Evolutionary conservation across 176 grass and related monocot genomes (phyloP), one percentile per base, ranked within the genome.

Genomic region (Musa acuminata): DNA sequence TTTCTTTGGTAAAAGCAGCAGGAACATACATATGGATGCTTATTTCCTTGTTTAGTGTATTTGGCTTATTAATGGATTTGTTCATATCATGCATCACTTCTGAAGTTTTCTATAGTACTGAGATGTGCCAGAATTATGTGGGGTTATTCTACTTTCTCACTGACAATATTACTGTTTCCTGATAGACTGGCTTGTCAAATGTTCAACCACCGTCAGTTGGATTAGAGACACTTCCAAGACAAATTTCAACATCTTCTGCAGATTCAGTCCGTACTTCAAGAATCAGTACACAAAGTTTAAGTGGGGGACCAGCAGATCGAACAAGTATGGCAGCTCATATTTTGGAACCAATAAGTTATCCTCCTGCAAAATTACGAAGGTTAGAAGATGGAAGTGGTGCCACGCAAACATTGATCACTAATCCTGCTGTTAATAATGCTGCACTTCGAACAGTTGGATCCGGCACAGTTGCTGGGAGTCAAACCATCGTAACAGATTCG

Each of bases 361-460:
- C 35, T 43, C 35, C 84, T 69, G 64, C 84, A 66, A 94, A 93
- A 60, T 82, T 85, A 51, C 83, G 80, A 66, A 94, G 81, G 81
- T 72, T 93, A 78, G 88, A 96, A 13, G 90, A 90, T 85, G 86
- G 76, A 66, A 89, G 67, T 53, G 62, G 84, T 20, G 71, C 71
- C 1, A 71, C 68, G 51, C 78, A 72, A 53, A 43, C 64, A 79
- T 83, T 78, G 49, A 69, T 72, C 78, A 87, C 75, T 67, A 83
- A 73, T 81, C 67, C 81, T 78, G 27, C 64, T 72, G 52, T 71
- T 77, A 86, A 83, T 64, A 17, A 52, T 26, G 72, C 59, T 81
- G 81, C 84, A 73, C 59, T 72, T 60, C 87, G 85, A 78, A 66
- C 64, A 78, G 50, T 81, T 80, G 62, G 77, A 22, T 70, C 75